Base-by-base conservation (phyloP, 1,139 yeast genomes). In the Debaryomyces robertsiae region DNA sequence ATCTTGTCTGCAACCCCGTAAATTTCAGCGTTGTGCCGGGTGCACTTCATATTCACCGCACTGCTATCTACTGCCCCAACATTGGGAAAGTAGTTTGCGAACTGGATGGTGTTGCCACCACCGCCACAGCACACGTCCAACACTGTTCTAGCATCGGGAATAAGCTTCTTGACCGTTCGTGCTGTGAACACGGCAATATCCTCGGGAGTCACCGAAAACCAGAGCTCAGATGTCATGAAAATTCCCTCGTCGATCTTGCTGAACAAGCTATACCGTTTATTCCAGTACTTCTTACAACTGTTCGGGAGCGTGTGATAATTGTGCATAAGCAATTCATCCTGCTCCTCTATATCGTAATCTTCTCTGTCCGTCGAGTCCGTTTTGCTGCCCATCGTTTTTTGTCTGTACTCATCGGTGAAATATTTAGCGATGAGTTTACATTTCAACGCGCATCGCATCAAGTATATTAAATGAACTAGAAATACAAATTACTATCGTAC, bases 191-290 rank as follows among this genome's bases (percentile, higher is more conserved):
- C 62, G 0, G 96, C 95, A 4, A 87, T 65, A 2, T 61, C 54
- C 56, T 93, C 98, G 0, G 97, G 95, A 0, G 98, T 93, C 3
- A 90, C 96, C 42, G 95, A 84, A 60, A 74, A 93, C 96, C 96
- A 89, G 43, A 90, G 73, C 53, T 85, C 95, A 9, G 80, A 69
- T 1, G 86, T 84, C 69, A 94, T 68, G 50, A 75, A 72, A 9
- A 90, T 72, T 0, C 96, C 95, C 4, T 82, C 78, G 49, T 85
- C 88, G 53, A 67, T 86, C 45, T 61, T 66, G 9, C 76, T 62
- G 58, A 88, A 89, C 27, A 88, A 61, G 15, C 57, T 53, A 55
- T 82, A 77, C 31, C 95, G 64, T 38, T 77, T 72, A 24, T 58
- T 54, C 85, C 88, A 86, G 61, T 78, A 87, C 53, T 77, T 79